These are phyloP conservation scores for Earliella scabrosa DNA, from an alignment of 1,284 basidiomycete species.

Conservation along the genomic window DNA sequence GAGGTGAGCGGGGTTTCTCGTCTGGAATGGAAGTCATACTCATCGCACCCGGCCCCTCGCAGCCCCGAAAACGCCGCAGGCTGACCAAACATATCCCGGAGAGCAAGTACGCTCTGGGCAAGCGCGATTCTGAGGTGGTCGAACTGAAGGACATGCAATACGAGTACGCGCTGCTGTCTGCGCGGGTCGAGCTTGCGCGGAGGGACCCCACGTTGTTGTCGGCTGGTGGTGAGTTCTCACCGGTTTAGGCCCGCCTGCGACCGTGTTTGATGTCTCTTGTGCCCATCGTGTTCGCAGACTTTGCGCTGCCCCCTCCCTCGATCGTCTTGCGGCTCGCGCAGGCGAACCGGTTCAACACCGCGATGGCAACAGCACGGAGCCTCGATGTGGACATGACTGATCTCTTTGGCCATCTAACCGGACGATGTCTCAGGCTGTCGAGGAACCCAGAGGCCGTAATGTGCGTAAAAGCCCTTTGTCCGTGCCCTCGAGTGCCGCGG, in stretches of 20 bases:
- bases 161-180: conserved; percentile 82
- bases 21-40: background rate
- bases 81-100: conserved; percentile 82
- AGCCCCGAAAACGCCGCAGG: conserved; percentile 72
- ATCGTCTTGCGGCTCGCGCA: conserved; percentile 86
- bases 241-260: conserved; percentile 15
- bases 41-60: conserved; percentile 3
- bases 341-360: conserved; percentile 79
- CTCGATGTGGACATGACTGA: conserved; percentile 88
- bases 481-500: background rate
- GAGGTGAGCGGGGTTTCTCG: conserved; percentile 38
- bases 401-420: conserved; percentile 80
- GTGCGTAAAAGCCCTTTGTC: conserved; percentile 41
- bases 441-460: conserved; percentile 57
- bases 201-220: conserved; percentile 56
- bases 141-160: conserved; percentile 83
- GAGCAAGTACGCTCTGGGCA: conserved; percentile 63
- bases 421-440: conserved; percentile 79
- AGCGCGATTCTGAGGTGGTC: conserved; percentile 76
- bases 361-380: conserved; percentile 77
- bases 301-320: conserved; percentile 68
- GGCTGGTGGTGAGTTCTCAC: conserved; percentile 45
- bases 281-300: conserved; percentile 47
- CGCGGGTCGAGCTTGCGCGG: conserved; percentile 78
- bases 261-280: conserved; percentile 8